Conservation (phyloP, 805 yeast genomes). For the Alloascoidea africana region DNA sequence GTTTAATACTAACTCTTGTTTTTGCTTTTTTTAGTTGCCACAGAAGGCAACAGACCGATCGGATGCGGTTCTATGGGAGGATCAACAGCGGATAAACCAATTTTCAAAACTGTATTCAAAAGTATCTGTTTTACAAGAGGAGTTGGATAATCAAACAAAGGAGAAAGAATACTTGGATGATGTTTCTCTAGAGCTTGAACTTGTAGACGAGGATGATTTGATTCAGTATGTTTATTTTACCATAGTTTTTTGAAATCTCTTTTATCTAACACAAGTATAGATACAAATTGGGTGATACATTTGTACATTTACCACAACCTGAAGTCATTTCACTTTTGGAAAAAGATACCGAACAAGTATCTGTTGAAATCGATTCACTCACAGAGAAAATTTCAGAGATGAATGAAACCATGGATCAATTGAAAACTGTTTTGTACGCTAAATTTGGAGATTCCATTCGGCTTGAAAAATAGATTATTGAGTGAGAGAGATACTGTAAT, state of each 20-base stretch:
- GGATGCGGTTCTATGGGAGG: conserved; percentile 68
- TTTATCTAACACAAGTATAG: no score
- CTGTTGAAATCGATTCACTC: conserved; percentile 28
- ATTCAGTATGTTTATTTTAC: conserved; percentile 10
- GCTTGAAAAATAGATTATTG: conserved; percentile 38
- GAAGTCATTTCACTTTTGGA: conserved; percentile 61
- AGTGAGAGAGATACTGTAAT: no score
- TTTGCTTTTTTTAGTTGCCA: neutral
- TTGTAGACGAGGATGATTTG: conserved; percentile 44
- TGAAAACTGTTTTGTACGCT: conserved; percentile 68
- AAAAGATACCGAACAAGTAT: conserved; percentile 37
- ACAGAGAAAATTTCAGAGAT: conserved; percentile 33
- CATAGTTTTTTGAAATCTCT: neutral
- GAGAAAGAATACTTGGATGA: conserved; percentile 88
- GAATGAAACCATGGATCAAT: conserved; percentile 35
- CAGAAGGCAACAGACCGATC: neutral
- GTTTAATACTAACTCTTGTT: neutral
- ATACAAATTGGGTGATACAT: conserved; percentile 70
- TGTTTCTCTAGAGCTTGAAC: conserved; percentile 69
- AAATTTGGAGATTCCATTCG: conserved; percentile 86
- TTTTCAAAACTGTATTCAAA: conserved; percentile 72
- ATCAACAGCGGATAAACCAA: conserved; percentile 79
- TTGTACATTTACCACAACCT: conserved; percentile 51
- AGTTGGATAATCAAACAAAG: conserved; percentile 31
- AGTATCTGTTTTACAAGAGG: conserved; percentile 40